Evolutionary conservation across 2,329 filamentous ascomycete genomes (phyloP), one percentile per base, ranked within the genome.

Genomic region (Chalara sp.): DNA sequence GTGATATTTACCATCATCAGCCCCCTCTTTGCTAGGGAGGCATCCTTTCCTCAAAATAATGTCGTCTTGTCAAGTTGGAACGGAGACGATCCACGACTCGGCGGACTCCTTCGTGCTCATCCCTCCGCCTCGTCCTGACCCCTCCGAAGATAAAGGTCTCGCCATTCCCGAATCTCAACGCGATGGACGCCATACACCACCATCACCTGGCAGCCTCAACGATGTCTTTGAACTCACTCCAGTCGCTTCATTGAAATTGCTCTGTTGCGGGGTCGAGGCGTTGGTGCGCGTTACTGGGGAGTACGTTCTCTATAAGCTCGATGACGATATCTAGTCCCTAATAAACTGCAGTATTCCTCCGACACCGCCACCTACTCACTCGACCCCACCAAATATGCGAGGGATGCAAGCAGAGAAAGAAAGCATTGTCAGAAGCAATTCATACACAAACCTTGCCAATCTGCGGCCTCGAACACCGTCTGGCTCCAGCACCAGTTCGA

Each of bases 221-320:
- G 84, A 90, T 65, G 78, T 95, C 55, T 87, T 87, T 69, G 79
- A 79, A 47, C 76, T 96, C 53, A 72, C 82, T 1, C 82, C 89
- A 4, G 75, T 84, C 47, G 83, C 83, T 2, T 91, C 91, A 5
- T 78, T 97, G 63, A 87, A 85, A 63, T 73, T 95, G 56, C 78
- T 97, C n/a, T 84, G 84, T 58, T 76, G 81, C 39, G 81, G 81
- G 52, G 73, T 90, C 53, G 86, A 90, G 61, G 76, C 81, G 4
- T 75, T 93, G 47, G 84, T 89, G 31, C 78, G 79, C 56, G 74
- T 84, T 52, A 88, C 86, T 1, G 86, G 87, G 63, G 88, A 95
- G 46, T 48, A 48, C 62, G 46, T n/a, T 48, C 7, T 37, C 13
- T 37, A n/a, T n/a, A n/a, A n/a, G n/a, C 33, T 50, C 13, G 49